Evolutionary conservation across 163 green algal genomes (phyloP).

Genomic region (Chloroidium sp.): DNA sequence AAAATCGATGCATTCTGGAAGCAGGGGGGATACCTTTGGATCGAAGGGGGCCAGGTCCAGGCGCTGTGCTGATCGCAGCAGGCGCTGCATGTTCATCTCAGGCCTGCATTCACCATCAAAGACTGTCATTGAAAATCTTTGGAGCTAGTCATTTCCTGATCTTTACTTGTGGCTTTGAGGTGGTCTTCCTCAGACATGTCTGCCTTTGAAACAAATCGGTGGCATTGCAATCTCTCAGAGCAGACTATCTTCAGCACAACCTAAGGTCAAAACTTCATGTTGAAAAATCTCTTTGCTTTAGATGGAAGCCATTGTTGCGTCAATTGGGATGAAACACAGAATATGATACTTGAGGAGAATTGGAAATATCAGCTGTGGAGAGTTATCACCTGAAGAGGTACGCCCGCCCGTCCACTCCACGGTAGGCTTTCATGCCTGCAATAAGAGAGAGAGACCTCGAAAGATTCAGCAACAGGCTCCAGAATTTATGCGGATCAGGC

Average conservation of each 20-base stretch:
- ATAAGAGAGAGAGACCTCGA: too few species aligned
- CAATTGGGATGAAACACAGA: too few species aligned
- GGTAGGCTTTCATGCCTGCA: constrained; percentile 63
- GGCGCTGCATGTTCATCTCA: constrained; percentile 54
- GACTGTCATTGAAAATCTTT: not conserved
- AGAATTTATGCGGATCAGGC: too few species aligned
- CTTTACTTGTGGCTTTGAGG: not conserved
- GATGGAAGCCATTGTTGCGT: too few species aligned
- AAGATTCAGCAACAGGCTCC: too few species aligned
- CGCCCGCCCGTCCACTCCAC: constrained; percentile 29
- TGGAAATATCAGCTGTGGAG: not conserved
- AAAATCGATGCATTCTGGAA: not conserved
- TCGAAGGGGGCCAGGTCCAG: constrained; percentile 46
- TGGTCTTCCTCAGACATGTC: too few species aligned
- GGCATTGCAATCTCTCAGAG: too few species aligned
- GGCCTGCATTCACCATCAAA: constrained; percentile 27
- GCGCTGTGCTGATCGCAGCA: constrained; percentile 41
- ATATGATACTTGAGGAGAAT: too few species aligned
- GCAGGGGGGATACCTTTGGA: not conserved
- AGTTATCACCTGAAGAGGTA: constrained; percentile 42
- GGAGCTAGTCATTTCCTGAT: not conserved
- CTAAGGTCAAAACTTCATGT: not conserved
- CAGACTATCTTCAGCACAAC: not conserved
- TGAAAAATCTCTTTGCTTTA: not conserved
- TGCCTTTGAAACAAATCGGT: too few species aligned